Percentiles rank a stretch among this genome's conserved stretches.
phyloP scores from a whole-genome alignment of 441 rosid species.

The Corymbia calophylla region DNA sequence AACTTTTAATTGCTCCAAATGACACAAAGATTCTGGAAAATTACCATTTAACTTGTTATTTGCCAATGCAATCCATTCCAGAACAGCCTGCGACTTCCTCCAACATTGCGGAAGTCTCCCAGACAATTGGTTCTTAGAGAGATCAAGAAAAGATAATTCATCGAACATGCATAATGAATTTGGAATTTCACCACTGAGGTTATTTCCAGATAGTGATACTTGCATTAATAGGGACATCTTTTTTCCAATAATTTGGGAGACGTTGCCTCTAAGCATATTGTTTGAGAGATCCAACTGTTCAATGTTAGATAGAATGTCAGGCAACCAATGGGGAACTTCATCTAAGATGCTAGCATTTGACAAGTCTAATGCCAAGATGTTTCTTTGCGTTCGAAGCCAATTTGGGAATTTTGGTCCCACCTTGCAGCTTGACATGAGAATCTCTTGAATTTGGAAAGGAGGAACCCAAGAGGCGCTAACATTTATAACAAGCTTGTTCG shows the following conservation, averaged over 20 bases:
- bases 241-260: not conserved
- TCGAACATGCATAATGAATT: not conserved
- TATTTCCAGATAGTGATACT: not conserved
- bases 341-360: not conserved
- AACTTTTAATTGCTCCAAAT: not conserved
- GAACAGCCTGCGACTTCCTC: not conserved
- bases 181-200: not conserved
- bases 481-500: not conserved
- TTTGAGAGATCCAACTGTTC: not conserved
- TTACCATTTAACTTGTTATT: not conserved
- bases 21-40: not conserved
- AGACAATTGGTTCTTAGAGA: not conserved
- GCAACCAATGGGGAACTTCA: not conserved
- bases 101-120: not conserved
- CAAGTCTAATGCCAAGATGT: not conserved
- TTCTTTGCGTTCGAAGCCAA: not conserved
- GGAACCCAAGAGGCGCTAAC: not conserved
- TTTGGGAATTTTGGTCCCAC: not conserved
- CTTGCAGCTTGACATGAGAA: not conserved
- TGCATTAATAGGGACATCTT: not conserved
- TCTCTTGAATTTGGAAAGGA: not conserved
- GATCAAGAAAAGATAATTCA: not conserved
- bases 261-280: not conserved
- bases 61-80: not conserved
- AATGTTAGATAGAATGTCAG: not conserved